Base-by-base conservation (phyloP, 106 monocot genomes). In the Alisma plantagoaquatica region DNA sequence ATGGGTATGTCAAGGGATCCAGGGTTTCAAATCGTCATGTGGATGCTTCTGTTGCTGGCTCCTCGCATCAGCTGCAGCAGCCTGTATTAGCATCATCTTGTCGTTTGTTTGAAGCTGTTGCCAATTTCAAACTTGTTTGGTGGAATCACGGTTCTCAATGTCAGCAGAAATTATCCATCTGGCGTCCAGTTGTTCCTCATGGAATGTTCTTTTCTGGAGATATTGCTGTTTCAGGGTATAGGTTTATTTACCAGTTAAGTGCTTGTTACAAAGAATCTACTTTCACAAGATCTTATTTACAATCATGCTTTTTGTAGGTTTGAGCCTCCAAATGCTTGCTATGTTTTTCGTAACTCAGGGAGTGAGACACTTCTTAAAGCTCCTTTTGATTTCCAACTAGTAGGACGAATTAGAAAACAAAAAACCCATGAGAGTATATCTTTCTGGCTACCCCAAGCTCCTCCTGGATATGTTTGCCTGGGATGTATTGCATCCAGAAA, bases 201-300 rank as follows among this genome's bases (percentile, higher is more conserved):
- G 90, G 85, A 53, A 85, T 75, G 82, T 72, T 90, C 60, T 98
- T 61, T 69, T 70, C 90, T 72, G 98, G 98, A 3, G 98, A 98
- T 64, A 54, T 98, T 70, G 90, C 98, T 33, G 74, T 98, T 56
- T 57, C 77, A 17, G 98, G 98, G 98, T 98, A 77, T 10, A 27
- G 38, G 33, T 22, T 25, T 51, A 3, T n/a, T n/a, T n/a, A n/a
- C n/a, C n/a, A n/a, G n/a, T n/a, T n/a, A n/a, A n/a, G n/a, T n/a
- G n/a, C n/a, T n/a, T n/a, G n/a, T n/a, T n/a, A n/a, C n/a, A n/a
- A n/a, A n/a, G n/a, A n/a, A n/a, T n/a, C n/a, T n/a, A n/a, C n/a
- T n/a, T n/a, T n/a, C n/a, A n/a, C n/a, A n/a, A n/a, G n/a, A n/a
- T n/a, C n/a, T n/a, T n/a, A n/a, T n/a, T n/a, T n/a, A n/a, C n/a